These are phyloP conservation scores for Cinchona pubescens DNA, from an alignment of 257 asterid genomes.

Conservation along the genomic window DNA sequence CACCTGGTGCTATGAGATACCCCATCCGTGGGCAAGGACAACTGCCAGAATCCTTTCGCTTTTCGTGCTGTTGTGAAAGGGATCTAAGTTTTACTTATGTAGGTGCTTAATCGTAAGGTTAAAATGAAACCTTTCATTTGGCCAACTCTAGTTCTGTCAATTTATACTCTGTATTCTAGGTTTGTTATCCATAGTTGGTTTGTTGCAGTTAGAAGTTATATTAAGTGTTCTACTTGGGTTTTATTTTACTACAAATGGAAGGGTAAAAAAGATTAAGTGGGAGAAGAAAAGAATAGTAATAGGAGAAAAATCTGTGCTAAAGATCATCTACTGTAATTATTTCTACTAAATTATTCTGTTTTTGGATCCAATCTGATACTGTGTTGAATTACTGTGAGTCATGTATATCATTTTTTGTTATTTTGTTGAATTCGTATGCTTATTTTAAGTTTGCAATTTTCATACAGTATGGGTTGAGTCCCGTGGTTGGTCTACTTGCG, in stretches of 20 bases:
- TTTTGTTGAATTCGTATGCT: slow-evolving; percentile 12
- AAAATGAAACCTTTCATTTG: background rate
- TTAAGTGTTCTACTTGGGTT: background rate
- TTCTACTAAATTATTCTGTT: background rate
- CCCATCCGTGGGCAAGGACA: slow-evolving; percentile 95
- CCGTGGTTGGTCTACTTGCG: slow-evolving; percentile 50
- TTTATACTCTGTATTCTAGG: background rate
- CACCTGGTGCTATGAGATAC: slow-evolving; percentile 85
- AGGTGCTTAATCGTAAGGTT: slow-evolving; percentile 26
- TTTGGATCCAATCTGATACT: background rate
- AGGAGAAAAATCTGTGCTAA: slow-evolving; percentile 1
- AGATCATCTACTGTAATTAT: background rate
- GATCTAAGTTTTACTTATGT: slow-evolving; percentile 80
- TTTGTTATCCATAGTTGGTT: background rate
- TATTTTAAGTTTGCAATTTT: slow-evolving; percentile 14
- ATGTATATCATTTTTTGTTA: slow-evolving; percentile 1
- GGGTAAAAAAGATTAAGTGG: background rate
- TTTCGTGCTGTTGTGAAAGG: slow-evolving; percentile 99
- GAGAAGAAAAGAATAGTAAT: background rate
- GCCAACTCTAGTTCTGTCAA: background rate
- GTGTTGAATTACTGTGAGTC: background rate
- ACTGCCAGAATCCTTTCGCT: slow-evolving; percentile 93
- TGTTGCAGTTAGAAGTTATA: background rate
- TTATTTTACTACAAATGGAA: background rate
- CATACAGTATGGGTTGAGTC: slow-evolving; percentile 81